Evolutionary conservation across 1,284 basidiomycete genomes (phyloP).

Genomic region (Peniophora sp.): DNA sequence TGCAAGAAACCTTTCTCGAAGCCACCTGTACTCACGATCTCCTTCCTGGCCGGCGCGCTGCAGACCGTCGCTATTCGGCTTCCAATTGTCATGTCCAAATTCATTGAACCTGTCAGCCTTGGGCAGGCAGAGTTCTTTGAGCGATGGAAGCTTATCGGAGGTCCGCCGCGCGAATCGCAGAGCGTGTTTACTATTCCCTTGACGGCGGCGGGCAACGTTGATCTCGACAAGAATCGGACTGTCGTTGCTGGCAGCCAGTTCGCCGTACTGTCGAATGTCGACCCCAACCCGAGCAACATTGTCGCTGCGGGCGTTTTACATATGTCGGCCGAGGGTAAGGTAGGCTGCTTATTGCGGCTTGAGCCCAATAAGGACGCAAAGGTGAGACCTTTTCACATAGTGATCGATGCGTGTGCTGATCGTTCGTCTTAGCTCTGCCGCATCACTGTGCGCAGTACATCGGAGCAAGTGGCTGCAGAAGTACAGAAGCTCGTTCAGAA

Average conservation of each 20-base stretch:
- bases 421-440: slow-evolving; percentile 68
- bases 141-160: slow-evolving; percentile 96
- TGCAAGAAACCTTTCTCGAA: slow-evolving; percentile 83
- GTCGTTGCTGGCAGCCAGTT: slow-evolving; percentile 75
- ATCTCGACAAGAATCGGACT: slow-evolving; percentile 65
- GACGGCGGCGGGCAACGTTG: slow-evolving; percentile 61
- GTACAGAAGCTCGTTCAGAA: slow-evolving; percentile 65
- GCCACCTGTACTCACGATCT: slow-evolving; percentile 80
- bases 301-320: slow-evolving; percentile 93
- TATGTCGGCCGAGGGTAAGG: slow-evolving; percentile 82
- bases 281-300: slow-evolving; percentile 82
- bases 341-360: slow-evolving; percentile 87
- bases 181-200: slow-evolving; percentile 78
- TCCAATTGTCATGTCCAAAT: slow-evolving; percentile 86
- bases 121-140: slow-evolving; percentile 89
- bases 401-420: slow-evolving; percentile 1
- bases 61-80: slow-evolving; percentile 81
- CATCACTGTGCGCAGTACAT: slow-evolving; percentile 91
- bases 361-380: slow-evolving; percentile 96
- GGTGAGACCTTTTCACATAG: slow-evolving; percentile 33
- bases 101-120: slow-evolving; percentile 89
- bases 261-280: slow-evolving; percentile 72
- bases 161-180: slow-evolving; percentile 89
- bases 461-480: slow-evolving; percentile 83
- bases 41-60: slow-evolving; percentile 88